Base-by-base conservation (phyloP, 306 rosid species). In the Vigna nakashimae region DNA sequence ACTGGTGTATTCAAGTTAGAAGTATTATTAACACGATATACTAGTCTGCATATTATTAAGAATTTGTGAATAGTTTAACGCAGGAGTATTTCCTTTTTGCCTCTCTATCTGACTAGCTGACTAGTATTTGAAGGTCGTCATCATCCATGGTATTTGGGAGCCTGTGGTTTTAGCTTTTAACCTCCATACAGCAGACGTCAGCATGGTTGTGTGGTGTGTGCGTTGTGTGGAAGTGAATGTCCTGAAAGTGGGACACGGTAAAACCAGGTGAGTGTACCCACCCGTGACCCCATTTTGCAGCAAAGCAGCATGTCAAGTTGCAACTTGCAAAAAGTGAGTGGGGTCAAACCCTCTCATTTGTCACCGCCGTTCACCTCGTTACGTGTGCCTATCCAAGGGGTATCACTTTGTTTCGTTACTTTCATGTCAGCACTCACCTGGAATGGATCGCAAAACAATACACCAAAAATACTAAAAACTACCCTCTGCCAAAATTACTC, bases 381-480 rank as follows among this genome's bases (percentile, higher is more conserved):
- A 65, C 56, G 63, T 49, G 91, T 83, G 91, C 86, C 26, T n/a
- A 28, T 48, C 30, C 24, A 36, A 75, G 26, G 48, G 82, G 46
- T 65, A 62, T 78, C 82, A 80, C 83, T 65, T 38, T 87, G 88
- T 80, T 74, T 84, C 42, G 87, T 83, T 79, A 78, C 89, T 86
- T 83, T 90, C 88, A 66, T 79, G 86, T 84, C 90, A 88, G 89
- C 74, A 11, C 43, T 22, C 26, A 42, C 49, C 7, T n/a, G 22
- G 48, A 13, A 4, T 13, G 18, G 6, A 68, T 36, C 30, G 38
- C 7, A 75, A 72, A 20, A 63, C 68, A 3, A 4, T 18, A 63
- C 14, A 5, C 67, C 20, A 5, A 57, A 24, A 22, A 57, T 1
- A 24, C 64, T 11, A 57, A 57, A 57, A 57, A 3, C 50, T 10